These are phyloP conservation scores for Ceratocystis alfenasii DNA, from an alignment of 2,329 filamentous ascomycete genomes.

Conservation along the genomic window DNA sequence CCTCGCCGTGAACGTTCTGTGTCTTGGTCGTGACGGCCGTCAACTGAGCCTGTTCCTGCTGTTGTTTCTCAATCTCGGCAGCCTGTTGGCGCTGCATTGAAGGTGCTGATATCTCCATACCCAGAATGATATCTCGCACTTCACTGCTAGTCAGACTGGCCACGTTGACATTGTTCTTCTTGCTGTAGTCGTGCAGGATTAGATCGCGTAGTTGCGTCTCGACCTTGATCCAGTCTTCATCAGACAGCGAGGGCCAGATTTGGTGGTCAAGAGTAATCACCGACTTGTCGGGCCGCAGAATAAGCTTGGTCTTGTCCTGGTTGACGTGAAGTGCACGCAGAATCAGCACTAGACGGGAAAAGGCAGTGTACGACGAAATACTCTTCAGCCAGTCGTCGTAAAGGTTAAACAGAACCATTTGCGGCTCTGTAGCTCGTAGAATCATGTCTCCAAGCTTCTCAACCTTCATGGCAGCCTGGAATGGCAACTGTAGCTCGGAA, in stretches of 20 bases:
- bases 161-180: slow-evolving; percentile 99
- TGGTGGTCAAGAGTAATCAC: slow-evolving; percentile 98
- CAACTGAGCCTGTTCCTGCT: slow-evolving; percentile 90
- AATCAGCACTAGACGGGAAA: slow-evolving; percentile 88
- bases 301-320: slow-evolving; percentile 93
- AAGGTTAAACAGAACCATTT: slow-evolving; percentile 98
- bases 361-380: slow-evolving; percentile 96
- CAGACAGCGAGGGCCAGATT: slow-evolving; percentile 88
- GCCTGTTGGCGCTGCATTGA: slow-evolving; percentile 98
- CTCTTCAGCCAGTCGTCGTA: slow-evolving; percentile 99
- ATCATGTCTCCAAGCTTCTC: slow-evolving; percentile 99
- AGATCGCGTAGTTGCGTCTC: slow-evolving; percentile 90
- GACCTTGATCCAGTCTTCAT: slow-evolving; percentile 99
- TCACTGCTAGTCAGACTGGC: slow-evolving; percentile 93
- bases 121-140: slow-evolving; percentile 94
- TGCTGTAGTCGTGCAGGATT: slow-evolving; percentile 96
- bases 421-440: slow-evolving; percentile 89
- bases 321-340: slow-evolving; percentile 93
- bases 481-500: slow-evolving; percentile 89
- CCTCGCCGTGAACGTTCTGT: slow-evolving; percentile 90
- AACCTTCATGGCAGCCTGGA: slow-evolving; percentile 99
- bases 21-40: slow-evolving; percentile 98
- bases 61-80: slow-evolving; percentile 97
- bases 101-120: slow-evolving; percentile 98
- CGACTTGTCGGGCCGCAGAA: slow-evolving; percentile 90